phyloP scores from a whole-genome alignment of 1,139 yeast genomes.

The Taphrina confusa region DNA sequence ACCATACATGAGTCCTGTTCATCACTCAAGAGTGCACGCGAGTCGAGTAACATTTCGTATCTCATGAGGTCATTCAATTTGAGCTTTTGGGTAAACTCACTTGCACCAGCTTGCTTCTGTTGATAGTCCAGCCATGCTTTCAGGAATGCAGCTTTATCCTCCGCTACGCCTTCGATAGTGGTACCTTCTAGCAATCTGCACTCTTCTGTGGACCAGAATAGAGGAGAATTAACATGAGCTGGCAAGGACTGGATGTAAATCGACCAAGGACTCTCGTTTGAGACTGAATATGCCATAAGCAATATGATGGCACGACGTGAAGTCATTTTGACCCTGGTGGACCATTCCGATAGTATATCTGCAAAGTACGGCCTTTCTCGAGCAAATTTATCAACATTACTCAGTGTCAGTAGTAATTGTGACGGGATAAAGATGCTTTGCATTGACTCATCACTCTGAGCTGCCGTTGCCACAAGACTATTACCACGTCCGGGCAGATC shows the following conservation, averaged over 20 bases:
- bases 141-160: conserved; percentile 11
- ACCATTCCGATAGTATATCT: not conserved
- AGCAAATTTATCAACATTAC: not conserved
- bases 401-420: conserved; percentile 2
- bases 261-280: conserved; percentile 16
- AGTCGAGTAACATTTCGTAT: conserved; percentile 21
- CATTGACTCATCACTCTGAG: not conserved
- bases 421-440: not conserved
- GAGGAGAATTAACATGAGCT: not conserved
- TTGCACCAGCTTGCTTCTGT: not conserved
- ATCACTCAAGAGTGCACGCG: conserved; percentile 12
- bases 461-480: not conserved
- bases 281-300: conserved; percentile 9
- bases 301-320: conserved; percentile 11
- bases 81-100: conserved; percentile 7
- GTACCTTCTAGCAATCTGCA: conserved; percentile 8
- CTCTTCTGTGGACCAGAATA: not conserved
- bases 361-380: not conserved
- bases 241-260: conserved; percentile 7
- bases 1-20: conserved; percentile 25
- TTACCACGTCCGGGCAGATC: conserved; percentile 13
- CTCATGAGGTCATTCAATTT: not conserved
- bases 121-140: conserved; percentile 19
- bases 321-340: conserved; percentile 1
- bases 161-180: conserved; percentile 13